These are phyloP conservation scores for Aegilops tauschii DNA, from an alignment of 176 grass and related monocot species.

Conservation along the genomic window DNA sequence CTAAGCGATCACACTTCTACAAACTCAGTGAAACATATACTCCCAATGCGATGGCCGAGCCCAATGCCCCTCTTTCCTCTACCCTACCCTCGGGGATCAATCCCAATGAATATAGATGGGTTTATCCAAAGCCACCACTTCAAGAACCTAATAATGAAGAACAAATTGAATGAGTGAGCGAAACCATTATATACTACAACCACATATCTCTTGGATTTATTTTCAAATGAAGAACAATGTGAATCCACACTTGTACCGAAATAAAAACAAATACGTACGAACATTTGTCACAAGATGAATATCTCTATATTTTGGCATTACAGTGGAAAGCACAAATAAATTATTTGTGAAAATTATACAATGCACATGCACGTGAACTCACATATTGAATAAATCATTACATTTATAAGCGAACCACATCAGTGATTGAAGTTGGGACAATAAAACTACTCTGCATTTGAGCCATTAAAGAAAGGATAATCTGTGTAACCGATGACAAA, in stretches of 20 bases:
- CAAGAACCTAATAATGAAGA: too few species aligned
- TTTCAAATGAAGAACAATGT: neutral
- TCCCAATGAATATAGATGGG: too few species aligned
- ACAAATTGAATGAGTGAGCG: too few species aligned
- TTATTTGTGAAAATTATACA: neutral
- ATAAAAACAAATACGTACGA: neutral
- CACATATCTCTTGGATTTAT: too few species aligned
- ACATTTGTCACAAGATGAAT: neutral
- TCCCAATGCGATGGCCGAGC: too few species aligned
- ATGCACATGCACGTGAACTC: neutral
- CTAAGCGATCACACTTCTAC: slow-evolving; percentile 48
- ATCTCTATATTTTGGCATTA: neutral
- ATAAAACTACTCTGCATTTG: neutral
- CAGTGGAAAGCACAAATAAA: too few species aligned
- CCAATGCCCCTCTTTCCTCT: too few species aligned
- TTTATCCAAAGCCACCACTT: too few species aligned
- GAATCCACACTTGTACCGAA: neutral
- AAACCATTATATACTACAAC: too few species aligned
- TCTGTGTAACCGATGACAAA: slow-evolving; percentile 32
- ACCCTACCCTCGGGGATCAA: too few species aligned
- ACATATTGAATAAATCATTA: neutral
- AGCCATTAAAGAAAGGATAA: neutral
- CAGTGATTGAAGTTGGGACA: neutral
- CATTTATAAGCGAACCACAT: neutral
- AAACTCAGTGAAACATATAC: slow-evolving; percentile 46